Base-by-base conservation (phyloP, 441 rosid species). In the Pelargonium fulgidum region DNA sequence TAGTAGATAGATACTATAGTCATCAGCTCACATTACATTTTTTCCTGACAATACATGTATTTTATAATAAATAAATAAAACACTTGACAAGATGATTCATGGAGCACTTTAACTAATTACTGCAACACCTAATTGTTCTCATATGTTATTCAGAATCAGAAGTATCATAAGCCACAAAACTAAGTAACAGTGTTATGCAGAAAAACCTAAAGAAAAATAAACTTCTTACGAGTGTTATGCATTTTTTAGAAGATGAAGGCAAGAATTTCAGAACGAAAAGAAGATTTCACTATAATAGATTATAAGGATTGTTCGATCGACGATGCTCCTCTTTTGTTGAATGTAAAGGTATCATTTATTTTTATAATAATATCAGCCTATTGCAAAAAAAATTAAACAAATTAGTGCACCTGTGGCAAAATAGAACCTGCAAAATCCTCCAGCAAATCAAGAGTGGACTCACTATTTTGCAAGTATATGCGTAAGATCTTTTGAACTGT, bases 361-460 rank as follows among this genome's bases (percentile, higher is more conserved):
- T 24, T 1, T 39, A 39, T 29, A 56, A 56, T 41, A 62, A 48
- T 33, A 22, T 62, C 48, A 62, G 48, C 47, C 22, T 41, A 70
- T 47, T n/a, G 67, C 54, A 64, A 64, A 58, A 67, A 44, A 4
- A 72, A 50, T 14, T 65, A 6, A 1, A 9, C 29, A 67, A 26
- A 58, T 66, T 61, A 61, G 61, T 33, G 69, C 70, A 89, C 97
- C 96, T 85, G 84, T 1, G 94, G 92, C 75, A 91, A 85, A 74
- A 84, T 70, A 59, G 80, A 78, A 82, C 87, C 83, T 29, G 96
- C 87, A 75, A 91, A 85, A 64, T 91, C 89, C 76, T 84, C 74
- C 12, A 91, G 80, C 83, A 87, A 81, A 75, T 86, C 85, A 48
- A 81, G 77, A 69, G 89, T 84, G 62, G 88, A 84, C 61, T 81